phyloP scores from a whole-genome alignment of 371 early-diverging fungal genomes.

The Apophysomyces sp. region DNA sequence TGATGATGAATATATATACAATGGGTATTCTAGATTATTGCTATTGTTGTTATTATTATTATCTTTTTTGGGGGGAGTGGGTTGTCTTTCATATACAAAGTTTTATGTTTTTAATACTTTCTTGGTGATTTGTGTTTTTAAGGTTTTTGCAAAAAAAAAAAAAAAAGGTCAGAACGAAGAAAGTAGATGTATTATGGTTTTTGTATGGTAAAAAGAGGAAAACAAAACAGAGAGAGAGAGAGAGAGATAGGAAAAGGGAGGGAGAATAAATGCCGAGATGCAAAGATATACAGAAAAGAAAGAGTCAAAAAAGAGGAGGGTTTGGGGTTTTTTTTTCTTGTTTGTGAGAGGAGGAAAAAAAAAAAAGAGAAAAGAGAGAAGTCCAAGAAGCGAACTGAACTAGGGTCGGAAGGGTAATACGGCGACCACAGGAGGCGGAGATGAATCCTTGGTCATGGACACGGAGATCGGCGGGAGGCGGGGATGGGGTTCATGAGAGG shows the following conservation, averaged over 20 bases:
- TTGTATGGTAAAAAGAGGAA: not conserved
- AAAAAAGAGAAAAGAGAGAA: not conserved
- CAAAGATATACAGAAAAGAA: not conserved
- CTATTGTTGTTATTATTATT: too few relatives aligned
- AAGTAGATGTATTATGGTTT: not conserved
- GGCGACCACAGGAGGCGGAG: not conserved
- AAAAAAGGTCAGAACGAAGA: not conserved
- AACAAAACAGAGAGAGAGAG: not conserved
- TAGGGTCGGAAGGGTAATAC: conserved; percentile 1
- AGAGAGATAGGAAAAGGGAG: not conserved
- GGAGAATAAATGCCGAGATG: not conserved
- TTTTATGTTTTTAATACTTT: too few relatives aligned
- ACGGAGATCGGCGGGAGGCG: conserved; percentile 9
- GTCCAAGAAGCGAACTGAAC: not conserved
- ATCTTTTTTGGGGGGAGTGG: too few relatives aligned
- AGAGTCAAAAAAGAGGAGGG: not conserved
- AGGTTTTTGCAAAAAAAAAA: not conserved
- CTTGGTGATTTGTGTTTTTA: too few relatives aligned
- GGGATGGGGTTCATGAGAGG: conserved; percentile 7
- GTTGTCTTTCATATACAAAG: too few relatives aligned
- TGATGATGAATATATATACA: too few relatives aligned
- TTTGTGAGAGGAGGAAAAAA: not conserved
- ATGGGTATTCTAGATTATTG: too few relatives aligned
- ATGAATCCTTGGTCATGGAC: not conserved
- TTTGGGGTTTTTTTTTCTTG: not conserved